These are phyloP conservation scores for Ceratocystis eucalypticola DNA, from an alignment of 2,329 filamentous ascomycete genomes.

Conservation along the genomic window DNA sequence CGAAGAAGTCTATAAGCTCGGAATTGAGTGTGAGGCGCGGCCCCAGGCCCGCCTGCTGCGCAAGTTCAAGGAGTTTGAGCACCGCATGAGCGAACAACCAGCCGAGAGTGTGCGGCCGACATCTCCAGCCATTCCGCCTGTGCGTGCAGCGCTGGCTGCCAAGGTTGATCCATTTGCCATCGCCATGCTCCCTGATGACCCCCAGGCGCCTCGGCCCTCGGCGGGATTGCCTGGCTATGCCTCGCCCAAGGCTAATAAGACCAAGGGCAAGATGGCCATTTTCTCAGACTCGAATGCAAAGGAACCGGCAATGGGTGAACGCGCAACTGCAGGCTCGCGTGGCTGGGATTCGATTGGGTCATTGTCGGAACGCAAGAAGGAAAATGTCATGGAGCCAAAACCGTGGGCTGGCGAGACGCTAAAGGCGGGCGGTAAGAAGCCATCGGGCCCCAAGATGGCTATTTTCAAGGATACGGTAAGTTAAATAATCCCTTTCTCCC, in stretches of 20 bases:
- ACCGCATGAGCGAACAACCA: constrained; percentile 54
- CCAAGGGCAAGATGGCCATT: constrained; percentile 54
- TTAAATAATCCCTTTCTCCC: constrained; percentile 24
- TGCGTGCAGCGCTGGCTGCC: constrained; percentile 69
- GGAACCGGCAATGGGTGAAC: constrained; percentile 15
- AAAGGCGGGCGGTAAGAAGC: constrained; percentile 73
- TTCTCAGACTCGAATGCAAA: constrained; percentile 18
- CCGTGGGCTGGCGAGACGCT: constrained; percentile 89
- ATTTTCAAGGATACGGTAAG: constrained; percentile 96
- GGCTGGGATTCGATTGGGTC: constrained; percentile 92
- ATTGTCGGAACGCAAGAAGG: constrained; percentile 78
- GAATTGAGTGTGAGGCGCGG: constrained; percentile 75
- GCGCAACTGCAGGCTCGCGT: constrained; percentile 59
- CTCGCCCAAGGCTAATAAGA: constrained; percentile 37
- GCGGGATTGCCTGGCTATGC: constrained; percentile 27
- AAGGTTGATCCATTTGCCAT: constrained; percentile 73
- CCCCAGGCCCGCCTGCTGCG: constrained; percentile 68
- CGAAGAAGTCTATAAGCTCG: constrained; percentile 83
- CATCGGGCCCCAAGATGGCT: constrained; percentile 60
- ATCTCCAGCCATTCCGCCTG: constrained; percentile 73
- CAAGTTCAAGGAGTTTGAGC: constrained; percentile 87
- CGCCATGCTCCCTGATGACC: constrained; percentile 41
- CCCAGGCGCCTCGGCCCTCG: constrained; percentile 48
- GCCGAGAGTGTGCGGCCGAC: constrained; percentile 47
- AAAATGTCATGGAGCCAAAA: constrained; percentile 73